Conservation (phyloP, 1,284 basidiomycete genomes). For the Quambalaria eucalypti region DNA sequence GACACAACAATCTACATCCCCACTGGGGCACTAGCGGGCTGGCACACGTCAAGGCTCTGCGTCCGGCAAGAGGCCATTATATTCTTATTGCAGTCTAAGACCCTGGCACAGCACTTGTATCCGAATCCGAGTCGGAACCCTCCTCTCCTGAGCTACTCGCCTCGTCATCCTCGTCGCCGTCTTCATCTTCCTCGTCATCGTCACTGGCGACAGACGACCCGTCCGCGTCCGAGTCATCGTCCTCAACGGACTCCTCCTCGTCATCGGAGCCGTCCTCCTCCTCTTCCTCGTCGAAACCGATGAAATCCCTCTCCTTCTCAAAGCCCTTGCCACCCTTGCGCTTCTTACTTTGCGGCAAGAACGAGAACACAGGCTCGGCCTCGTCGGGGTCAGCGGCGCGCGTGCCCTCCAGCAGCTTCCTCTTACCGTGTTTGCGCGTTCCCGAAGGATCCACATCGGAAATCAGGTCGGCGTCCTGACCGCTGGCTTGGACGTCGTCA, state of each 20-base stretch:
- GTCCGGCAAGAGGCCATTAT: no score
- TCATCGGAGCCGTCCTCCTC: slow-evolving; percentile 11
- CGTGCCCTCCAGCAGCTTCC: slow-evolving; percentile 6
- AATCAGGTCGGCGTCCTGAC: slow-evolving; percentile 8
- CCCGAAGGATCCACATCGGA: slow-evolving; percentile 25
- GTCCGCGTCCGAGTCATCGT: not conserved
- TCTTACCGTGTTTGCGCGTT: slow-evolving; percentile 7
- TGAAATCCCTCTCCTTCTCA: slow-evolving; percentile 29
- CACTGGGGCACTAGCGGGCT: no score
- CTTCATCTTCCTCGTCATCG: slow-evolving; percentile 7
- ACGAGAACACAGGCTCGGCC: slow-evolving; percentile 2
- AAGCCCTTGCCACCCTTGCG: slow-evolving; percentile 23
- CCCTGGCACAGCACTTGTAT: no score
- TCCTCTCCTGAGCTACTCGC: slow-evolving; percentile 7
- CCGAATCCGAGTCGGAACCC: no score
- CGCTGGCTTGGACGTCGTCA: slow-evolving; percentile 1
- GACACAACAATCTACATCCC: no score
- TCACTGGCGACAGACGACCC: not conserved
- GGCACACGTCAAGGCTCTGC: no score
- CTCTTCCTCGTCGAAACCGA: slow-evolving; percentile 26
- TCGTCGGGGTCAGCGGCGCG: slow-evolving; percentile 9
- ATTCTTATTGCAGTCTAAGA: no score
- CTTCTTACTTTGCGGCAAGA: slow-evolving; percentile 8
- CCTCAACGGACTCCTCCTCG: not conserved
- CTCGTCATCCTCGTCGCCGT: slow-evolving; percentile 5